Percentiles rank a stretch among this genome's conserved stretches.
These are phyloP conservation scores for Dactylellina sp. DNA, from an alignment of 2,329 filamentous ascomycete species.

Conservation along the genomic window DNA sequence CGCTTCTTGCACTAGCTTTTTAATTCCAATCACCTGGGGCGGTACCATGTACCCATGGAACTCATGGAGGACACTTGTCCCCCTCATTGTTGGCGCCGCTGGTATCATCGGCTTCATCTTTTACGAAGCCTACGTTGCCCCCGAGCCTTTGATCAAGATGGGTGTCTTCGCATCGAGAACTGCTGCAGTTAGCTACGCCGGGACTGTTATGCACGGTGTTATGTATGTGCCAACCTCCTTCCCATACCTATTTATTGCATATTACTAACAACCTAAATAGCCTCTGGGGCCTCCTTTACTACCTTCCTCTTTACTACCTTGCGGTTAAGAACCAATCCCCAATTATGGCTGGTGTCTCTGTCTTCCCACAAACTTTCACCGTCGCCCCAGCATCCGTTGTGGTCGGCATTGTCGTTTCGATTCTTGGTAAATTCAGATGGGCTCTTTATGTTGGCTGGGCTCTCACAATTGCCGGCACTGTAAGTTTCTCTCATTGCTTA, in stretches of 20 bases:
- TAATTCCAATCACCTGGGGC: constrained; percentile 74
- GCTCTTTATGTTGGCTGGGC: constrained; percentile 73
- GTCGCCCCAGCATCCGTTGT: constrained; percentile 72
- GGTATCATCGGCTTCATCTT: constrained; percentile 69
- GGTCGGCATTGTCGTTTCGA: constrained; percentile 69
- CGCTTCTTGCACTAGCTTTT: constrained; percentile 70
- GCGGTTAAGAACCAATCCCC: constrained; percentile 69
- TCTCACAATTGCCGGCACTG: constrained; percentile 70
- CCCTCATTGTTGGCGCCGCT: constrained; percentile 69
- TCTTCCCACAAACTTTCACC: constrained; percentile 73
- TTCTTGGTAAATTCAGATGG: constrained; percentile 72
- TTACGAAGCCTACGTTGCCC: constrained; percentile 69
- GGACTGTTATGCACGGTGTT: constrained; percentile 71
- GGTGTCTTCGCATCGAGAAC: constrained; percentile 68
- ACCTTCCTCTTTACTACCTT: constrained; percentile 69
- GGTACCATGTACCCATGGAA: constrained; percentile 75
- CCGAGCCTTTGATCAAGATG: constrained; percentile 68
- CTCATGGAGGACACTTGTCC: constrained; percentile 73
- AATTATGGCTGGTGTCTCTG: constrained; percentile 69
- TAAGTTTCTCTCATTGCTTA: constrained; percentile 4
- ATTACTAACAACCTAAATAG: constrained; percentile 37
- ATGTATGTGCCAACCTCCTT: constrained; percentile 61
- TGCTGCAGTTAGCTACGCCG: constrained; percentile 67
- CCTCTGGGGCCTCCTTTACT: constrained; percentile 70
- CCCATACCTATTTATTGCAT: not conserved